Evolutionary conservation across 1,284 basidiomycete genomes (phyloP), one percentile per base, ranked within the genome.

Genomic region (Pascua sp.): DNA sequence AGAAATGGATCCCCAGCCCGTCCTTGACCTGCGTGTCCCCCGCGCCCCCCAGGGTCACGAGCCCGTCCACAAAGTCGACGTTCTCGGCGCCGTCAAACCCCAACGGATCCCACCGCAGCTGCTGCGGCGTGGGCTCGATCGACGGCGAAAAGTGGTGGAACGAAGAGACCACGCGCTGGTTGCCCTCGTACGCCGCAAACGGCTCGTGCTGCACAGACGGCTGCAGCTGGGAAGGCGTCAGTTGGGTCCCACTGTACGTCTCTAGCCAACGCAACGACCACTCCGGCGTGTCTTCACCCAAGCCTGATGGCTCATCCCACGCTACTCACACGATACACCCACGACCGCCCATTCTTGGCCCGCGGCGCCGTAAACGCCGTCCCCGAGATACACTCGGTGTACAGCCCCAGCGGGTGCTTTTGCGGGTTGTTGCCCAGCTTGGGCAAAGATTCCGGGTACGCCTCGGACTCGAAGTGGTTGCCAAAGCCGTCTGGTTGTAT

Each of bases 11-110:
- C 0, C 84, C 84, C 5, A 86, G 71, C 7, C 84, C 85, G 68
- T 86, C 84, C 36, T 79, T 81, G 50, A 83, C 64, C 16, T 82
- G 84, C 2, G 85, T 84, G 55, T 86, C 84, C 1, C 86, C 86
- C 52, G 83, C 84, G 0, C 86, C 86, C 8, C 81, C 82, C 16
- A 87, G 64, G 0, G 86, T 86, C 75, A 85, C 84, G 43, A 88
- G 64, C 4, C 86, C 84, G 42, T 83, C 77, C 24, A 86, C 77
- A 63, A 86, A 87, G 66, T 86, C 83, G 38, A 82, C 79, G 17
- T 44, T 38, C 37, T 48, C 40, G 43, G 79, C 77, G 32, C 72
- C 70, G 16, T 46, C 45, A 32, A 86, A 75, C 37, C 42, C 40
- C 24, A 57, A 50, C 0, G 86, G 85, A 60, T 81, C 79, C 86